A percentile compares a stretch with the other conserved stretches of the same genome.
Evolutionary conservation across 345 rosid species (phyloP).

Genomic region (Populus ilicifolia): DNA sequence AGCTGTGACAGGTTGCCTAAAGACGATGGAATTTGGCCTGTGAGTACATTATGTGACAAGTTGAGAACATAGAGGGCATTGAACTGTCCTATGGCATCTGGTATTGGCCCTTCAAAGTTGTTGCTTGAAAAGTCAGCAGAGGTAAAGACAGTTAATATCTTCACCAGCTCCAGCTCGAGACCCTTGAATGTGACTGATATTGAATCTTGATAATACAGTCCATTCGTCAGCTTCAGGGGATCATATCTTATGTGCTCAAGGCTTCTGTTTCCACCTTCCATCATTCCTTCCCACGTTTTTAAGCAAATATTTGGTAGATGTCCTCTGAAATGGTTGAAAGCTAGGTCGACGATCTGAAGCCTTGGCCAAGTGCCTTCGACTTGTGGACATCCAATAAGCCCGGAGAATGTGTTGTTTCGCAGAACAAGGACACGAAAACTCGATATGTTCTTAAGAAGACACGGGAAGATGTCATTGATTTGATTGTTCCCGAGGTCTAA

Average conservation of each 20-base stretch:
- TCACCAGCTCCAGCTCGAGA: conserved; percentile 28
- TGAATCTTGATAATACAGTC: conserved; percentile 29
- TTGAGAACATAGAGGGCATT: conserved; percentile 19
- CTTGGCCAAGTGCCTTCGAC: not conserved
- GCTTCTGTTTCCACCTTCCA: conserved; percentile 6
- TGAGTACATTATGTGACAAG: conserved; percentile 17
- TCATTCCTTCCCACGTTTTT: conserved; percentile 35
- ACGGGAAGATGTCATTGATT: conserved; percentile 34
- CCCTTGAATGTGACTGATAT: conserved; percentile 47
- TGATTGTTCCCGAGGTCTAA: conserved; percentile 38
- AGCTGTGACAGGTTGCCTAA: conserved; percentile 13
- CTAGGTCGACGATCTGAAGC: conserved; percentile 43
- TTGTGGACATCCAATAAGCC: conserved; percentile 1
- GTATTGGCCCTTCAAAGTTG: conserved; percentile 18
- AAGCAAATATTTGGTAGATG: conserved; percentile 4
- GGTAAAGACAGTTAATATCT: conserved; percentile 43
- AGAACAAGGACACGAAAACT: conserved; percentile 37
- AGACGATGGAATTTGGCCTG: conserved; percentile 9
- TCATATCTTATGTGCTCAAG: conserved; percentile 22
- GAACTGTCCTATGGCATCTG: conserved; percentile 14
- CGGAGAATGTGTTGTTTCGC: conserved; percentile 29
- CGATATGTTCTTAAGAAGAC: conserved; percentile 21
- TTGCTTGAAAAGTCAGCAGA: conserved; percentile 26
- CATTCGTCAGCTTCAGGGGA: not conserved
- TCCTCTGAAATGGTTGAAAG: conserved; percentile 35